Base-by-base conservation (phyloP, 441 rosid genomes). In the Pelargonium cotyledonis region DNA sequence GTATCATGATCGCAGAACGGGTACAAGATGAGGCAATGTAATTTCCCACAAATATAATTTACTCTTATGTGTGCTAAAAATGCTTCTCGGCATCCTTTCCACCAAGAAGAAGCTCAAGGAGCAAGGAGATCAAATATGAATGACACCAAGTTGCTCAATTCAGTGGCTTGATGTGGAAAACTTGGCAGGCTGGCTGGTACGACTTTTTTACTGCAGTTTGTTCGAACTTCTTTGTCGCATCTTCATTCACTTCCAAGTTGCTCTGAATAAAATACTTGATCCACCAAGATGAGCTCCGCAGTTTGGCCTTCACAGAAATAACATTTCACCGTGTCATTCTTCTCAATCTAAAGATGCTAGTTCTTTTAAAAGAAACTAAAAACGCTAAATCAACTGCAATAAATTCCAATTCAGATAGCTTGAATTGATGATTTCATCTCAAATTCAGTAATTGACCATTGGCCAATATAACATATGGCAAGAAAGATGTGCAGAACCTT, bases 231-330 rank as follows among this genome's bases (percentile, higher is more conserved):
- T 84, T 80, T 8, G 67, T 26, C 0, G 78, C 88, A 4, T 41
- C 84, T 73, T 81, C 89, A 8, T 85, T 82, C 80, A 79, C 85
- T 65, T 88, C 89, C 75, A 85, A 72, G 78, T 79, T 84, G 8
- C 68, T 82, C 81, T 78, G 85, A 65, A 69, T 57, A 63, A 85
- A 82, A 72, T 49, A 86, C 38, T 72, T 74, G 0, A 66, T 31
- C 89, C 89, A 83, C 89, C 87, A 86, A 18, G 84, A 65, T 0
- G 82, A 65, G 70, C 89, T 86, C 82, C 91, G 78, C 77, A 83
- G 64, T 74, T 86, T 49, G 15, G 55, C 55, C 55, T 49, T 49
- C 55, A 49, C 55, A 49, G 3, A 49, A 12, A 49, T 12, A 49
- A 12, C 55, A 49, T 49, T 14, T 12, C 16, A 49, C 15, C 49